Evolutionary conservation across 306 rosid genomes (phyloP), one percentile per base, ranked within the genome.

Genomic region (Ochetophila trinervis): DNA sequence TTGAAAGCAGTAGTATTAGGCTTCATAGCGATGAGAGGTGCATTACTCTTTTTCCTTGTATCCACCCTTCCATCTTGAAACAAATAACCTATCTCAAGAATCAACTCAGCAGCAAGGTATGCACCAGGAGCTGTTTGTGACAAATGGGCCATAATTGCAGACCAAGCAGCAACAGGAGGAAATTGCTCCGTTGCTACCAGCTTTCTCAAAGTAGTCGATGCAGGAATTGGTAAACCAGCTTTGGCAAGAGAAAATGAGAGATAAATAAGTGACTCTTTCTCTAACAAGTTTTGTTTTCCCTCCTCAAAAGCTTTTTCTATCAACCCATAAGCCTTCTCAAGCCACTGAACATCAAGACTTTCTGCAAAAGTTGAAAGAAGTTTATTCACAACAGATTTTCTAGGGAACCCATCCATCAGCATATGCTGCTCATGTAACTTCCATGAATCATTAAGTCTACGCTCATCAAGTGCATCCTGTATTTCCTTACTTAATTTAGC

Each of bases 11-110:
- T 51, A 22, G 90, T 71, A 65, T 83, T 77, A 66, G 96, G 91
- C 62, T 86, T 91, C 96, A 88, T 86, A 47, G 90, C 74, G 53
- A 88, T 66, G 82, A 91, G 72, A 68, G 87, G 88, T 8, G 86
- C 77, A 47, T 84, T 88, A 65, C 75, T 76, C 86, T 78, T 91
- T 74, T 91, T 88, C 67, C 95, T 86, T 0, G 90, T 90, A 70
- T 91, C 97, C 61, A 88, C 84, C 79, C 91, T 79, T n/a, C 82
- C 80, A 65, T 88, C 81, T 74, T 86, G 95, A 72, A 88, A 91
- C 73, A 88, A 71, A 82, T 88, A 88, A 53, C 96, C 89, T 66
- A 91, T 83, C 81, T 91, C 96, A 73, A 88, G 87, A 72, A 88
- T 62, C 77, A 88, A 73, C 78, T 91, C 95, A 27, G 95, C 87